Evolutionary conservation across 768 basidiomycete genomes (phyloP), one percentile per base, ranked within the genome.

Genomic region (Suillus bovinus): DNA sequence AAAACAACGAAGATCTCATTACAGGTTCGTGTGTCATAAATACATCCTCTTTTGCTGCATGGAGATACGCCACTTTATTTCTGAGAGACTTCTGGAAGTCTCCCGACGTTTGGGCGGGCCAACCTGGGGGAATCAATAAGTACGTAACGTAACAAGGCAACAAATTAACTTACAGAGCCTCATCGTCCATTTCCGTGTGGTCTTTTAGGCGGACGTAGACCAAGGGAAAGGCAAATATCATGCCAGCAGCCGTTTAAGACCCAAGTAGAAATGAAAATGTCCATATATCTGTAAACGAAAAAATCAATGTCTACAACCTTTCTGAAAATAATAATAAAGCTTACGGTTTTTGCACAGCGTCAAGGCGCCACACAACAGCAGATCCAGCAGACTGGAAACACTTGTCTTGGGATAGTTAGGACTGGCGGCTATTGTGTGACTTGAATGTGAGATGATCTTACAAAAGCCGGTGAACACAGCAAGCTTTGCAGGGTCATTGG

Each of bases 401-500:
- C 69, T 90, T 89, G 66, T 89, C 86, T 81, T 52, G 11, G 29
- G 5, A 52, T n/a, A 3, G 7, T 52, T n/a, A 52, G 50, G 34
- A 33, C 24, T 52, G 11, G 20, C 1, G 20, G 20, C 27, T 52
- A 5, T 29, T 29, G 49, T 9, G 10, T 52, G 17, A 56, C 76
- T n/a, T 52, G 20, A 52, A 33, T 31, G 50, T 31, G 29, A 33
- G 20, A 31, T 52, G 2, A 63, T 29, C 89, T 67, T 70, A 93
- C 91, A 93, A 69, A 94, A 90, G 46, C 92, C 93, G 17, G 87
- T 79, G 68, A 94, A 88, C 70, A 91, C 83, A 0, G 91, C 91
- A 24, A 94, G 84, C 71, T 91, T 91, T 2, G 81, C 84, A 9
- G 89, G 85, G 72, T 93, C 86, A 66, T 93, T 93, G 24, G 89